phyloP scores from a whole-genome alignment of 495 filamentous ascomycete genomes.

The Lepidopterella palustris region DNA sequence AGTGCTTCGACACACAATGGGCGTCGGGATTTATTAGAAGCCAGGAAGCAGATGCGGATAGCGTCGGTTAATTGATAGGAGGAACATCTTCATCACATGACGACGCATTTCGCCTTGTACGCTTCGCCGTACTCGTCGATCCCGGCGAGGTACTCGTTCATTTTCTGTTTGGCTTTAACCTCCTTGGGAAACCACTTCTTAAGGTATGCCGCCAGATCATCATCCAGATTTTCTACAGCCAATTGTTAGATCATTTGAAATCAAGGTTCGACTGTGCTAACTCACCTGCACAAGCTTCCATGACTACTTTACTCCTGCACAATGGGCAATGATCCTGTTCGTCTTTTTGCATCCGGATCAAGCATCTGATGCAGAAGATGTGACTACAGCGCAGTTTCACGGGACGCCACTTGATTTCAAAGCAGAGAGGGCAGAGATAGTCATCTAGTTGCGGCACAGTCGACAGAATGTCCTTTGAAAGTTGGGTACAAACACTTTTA shows the following conservation, averaged over 20 bases:
- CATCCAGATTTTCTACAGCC: slow-evolving; percentile 51
- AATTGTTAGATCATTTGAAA: not conserved
- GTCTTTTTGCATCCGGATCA: slow-evolving; percentile 61
- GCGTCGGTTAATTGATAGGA: too few relatives aligned
- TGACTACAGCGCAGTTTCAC: slow-evolving; percentile 59
- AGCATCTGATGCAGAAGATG: slow-evolving; percentile 66
- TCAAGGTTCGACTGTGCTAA: not conserved
- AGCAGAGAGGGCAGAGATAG: slow-evolving; percentile 70
- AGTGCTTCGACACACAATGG: too few relatives aligned
- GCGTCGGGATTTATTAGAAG: too few relatives aligned
- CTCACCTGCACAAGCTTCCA: slow-evolving; percentile 52
- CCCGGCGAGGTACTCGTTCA: slow-evolving; percentile 49
- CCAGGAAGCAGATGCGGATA: too few relatives aligned
- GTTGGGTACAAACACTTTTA: slow-evolving; percentile 58
- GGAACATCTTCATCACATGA: slow-evolving; percentile 39
- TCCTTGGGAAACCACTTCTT: slow-evolving; percentile 66
- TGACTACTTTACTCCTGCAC: slow-evolving; percentile 55
- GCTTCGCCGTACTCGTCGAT: slow-evolving; percentile 48
- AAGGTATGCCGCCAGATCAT: slow-evolving; percentile 51
- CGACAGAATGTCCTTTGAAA: slow-evolving; percentile 56
- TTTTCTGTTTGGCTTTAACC: slow-evolving; percentile 54
- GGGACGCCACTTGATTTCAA: slow-evolving; percentile 58
- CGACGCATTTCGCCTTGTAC: slow-evolving; percentile 36
- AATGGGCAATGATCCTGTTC: slow-evolving; percentile 57
- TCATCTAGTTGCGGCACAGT: slow-evolving; percentile 66